These are phyloP conservation scores for Aspergillus egyptiacus DNA, from an alignment of 495 filamentous ascomycete genomes.

Conservation along the genomic window DNA sequence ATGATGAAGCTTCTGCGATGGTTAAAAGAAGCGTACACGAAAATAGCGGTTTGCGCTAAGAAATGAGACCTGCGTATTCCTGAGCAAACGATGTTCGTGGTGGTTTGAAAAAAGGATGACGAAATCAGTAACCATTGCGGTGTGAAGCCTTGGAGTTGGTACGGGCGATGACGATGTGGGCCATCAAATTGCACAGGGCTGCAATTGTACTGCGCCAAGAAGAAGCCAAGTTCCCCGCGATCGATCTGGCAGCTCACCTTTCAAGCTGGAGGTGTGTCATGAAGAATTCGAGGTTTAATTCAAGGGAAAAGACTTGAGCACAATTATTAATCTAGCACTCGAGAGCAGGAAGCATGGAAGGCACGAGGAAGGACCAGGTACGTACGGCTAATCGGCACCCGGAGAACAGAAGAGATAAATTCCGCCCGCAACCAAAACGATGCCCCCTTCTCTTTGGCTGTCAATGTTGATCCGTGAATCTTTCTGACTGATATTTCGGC, in stretches of 20 bases:
- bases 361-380: too few species aligned
- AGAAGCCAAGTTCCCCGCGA: constrained; percentile 7
- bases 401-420: too few species aligned
- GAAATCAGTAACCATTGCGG: constrained; percentile 3
- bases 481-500: too few species aligned
- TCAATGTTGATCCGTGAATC: too few species aligned
- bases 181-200: background rate
- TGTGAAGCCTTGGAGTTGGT: background rate
- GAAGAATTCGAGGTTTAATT: too few species aligned
- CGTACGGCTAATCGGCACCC: too few species aligned
- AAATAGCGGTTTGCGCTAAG: too few species aligned
- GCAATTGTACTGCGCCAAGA: constrained; percentile 5
- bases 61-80: background rate
- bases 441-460: too few species aligned
- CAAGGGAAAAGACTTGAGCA: too few species aligned
- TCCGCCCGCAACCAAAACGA: too few species aligned
- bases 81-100: background rate
- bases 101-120: background rate
- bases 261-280: background rate
- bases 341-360: too few species aligned
- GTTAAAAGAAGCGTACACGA: background rate
- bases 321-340: too few species aligned
- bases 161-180: background rate
- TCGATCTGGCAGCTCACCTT: background rate
- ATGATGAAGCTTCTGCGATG: background rate